Conservation (phyloP, 2,329 filamentous ascomycete species). For the Aspergillus quadricinctus region DNA sequence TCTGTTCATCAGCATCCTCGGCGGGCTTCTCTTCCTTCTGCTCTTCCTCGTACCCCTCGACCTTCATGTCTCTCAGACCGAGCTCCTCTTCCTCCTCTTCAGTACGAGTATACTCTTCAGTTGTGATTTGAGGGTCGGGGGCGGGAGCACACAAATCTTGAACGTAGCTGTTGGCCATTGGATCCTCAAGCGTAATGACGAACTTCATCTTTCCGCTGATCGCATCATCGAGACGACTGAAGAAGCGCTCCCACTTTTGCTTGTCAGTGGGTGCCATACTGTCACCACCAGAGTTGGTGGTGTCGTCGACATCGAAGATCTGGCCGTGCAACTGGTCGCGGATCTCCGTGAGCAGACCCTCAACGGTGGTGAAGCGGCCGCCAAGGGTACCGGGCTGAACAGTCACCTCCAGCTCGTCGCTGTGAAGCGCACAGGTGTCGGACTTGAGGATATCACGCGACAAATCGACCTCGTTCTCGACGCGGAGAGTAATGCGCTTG, state of each 20-base stretch:
- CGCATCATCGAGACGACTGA: slow-evolving; percentile 67
- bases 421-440: slow-evolving; percentile 82
- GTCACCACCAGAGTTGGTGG: slow-evolving; percentile 63
- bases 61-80: slow-evolving; percentile 87
- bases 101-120: slow-evolving; percentile 80
- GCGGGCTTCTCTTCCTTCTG: slow-evolving; percentile 14
- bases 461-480: slow-evolving; percentile 68
- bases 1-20: slow-evolving; percentile 18
- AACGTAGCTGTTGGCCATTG: slow-evolving; percentile 87
- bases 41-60: slow-evolving; percentile 73
- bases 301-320: slow-evolving; percentile 72
- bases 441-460: slow-evolving; percentile 93
- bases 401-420: slow-evolving; percentile 78
- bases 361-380: slow-evolving; percentile 93
- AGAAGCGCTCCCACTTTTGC: slow-evolving; percentile 75
- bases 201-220: slow-evolving; percentile 78
- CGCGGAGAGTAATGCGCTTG: slow-evolving; percentile 72
- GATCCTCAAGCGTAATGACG: slow-evolving; percentile 78
- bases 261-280: slow-evolving; percentile 65
- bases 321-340: slow-evolving; percentile 82
- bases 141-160: slow-evolving; percentile 78
- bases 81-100: slow-evolving; percentile 91
- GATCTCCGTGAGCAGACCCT: slow-evolving; percentile 88
- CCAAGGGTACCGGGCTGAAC: slow-evolving; percentile 93
- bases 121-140: slow-evolving; percentile 76